Evolutionary conservation across 768 basidiomycete genomes (phyloP).

Genomic region (Mrakia hoshinonis): DNA sequence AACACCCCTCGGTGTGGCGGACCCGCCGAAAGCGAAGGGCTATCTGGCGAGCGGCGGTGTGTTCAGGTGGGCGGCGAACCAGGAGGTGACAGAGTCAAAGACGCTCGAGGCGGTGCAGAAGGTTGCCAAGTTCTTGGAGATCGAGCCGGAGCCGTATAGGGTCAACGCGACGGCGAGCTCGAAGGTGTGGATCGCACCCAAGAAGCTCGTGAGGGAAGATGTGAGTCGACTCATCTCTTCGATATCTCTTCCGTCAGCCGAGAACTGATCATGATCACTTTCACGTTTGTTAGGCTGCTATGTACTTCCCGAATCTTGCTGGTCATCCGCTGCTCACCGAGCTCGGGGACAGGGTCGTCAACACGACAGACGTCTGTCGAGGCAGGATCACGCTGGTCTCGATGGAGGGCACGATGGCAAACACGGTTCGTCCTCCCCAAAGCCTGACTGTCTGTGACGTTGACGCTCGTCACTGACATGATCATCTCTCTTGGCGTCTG

Average conservation of each 20-base stretch:
- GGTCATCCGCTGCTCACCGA: neutral
- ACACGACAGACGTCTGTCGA: constrained; percentile 14
- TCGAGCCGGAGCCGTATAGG: neutral
- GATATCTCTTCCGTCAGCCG: neutral
- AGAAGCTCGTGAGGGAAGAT: neutral
- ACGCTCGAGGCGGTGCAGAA: no score
- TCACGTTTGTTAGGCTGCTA: neutral
- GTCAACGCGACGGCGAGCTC: neutral
- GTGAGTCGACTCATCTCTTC: neutral
- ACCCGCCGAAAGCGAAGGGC: no score
- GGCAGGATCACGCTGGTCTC: constrained; percentile 20
- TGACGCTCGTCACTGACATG: neutral
- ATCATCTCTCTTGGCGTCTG: neutral
- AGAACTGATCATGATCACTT: neutral
- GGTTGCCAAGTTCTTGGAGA: no score
- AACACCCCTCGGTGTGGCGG: no score
- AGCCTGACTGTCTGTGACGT: neutral
- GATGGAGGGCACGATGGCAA: neutral
- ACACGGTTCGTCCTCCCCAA: constrained; percentile 1
- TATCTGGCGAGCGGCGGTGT: no score
- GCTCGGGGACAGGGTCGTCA: neutral
- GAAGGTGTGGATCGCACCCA: constrained; percentile 21
- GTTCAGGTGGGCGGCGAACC: no score
- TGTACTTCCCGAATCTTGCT: constrained; percentile 15
- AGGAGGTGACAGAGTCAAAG: no score